Percentiles rank a stretch among this genome's conserved stretches.
Evolutionary conservation across 148 eudicot species (phyloP).

Genomic region (Chenopodium suecicum): DNA sequence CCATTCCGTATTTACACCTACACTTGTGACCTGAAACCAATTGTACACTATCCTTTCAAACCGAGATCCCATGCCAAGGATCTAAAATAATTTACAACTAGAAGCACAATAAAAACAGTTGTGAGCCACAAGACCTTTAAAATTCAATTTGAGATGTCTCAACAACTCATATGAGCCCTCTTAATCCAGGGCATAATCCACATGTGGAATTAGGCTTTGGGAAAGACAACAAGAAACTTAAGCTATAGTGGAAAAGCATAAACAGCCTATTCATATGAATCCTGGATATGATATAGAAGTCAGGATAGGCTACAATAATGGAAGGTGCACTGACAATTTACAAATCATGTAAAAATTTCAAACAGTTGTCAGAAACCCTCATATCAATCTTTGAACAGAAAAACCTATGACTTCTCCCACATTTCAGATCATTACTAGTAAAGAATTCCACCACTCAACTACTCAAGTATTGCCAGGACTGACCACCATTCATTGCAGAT

Average conservation of each 20-base stretch:
- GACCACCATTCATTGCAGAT: neutral
- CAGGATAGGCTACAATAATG: neutral
- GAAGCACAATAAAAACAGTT: neutral
- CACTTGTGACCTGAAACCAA: slow-evolving; percentile 73
- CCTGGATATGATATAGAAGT: neutral
- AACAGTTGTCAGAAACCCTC: neutral
- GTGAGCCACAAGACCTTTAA: neutral
- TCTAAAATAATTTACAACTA: neutral
- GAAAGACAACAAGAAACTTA: neutral
- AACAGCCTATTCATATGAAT: neutral
- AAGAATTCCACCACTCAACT: neutral
- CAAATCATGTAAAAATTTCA: neutral
- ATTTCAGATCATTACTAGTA: neutral
- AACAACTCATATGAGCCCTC: neutral
- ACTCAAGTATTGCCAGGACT: neutral
- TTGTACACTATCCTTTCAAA: neutral
- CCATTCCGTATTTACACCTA: slow-evolving; percentile 96
- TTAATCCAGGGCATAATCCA: neutral
- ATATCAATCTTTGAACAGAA: neutral
- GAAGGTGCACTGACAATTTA: neutral
- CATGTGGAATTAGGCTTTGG: neutral
- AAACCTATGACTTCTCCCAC: neutral
- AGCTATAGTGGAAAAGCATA: neutral
- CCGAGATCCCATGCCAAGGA: slow-evolving; percentile 5
- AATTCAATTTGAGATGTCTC: neutral